Conservation (phyloP, 257 asterid species). For the Eucommia ulmoides region DNA sequence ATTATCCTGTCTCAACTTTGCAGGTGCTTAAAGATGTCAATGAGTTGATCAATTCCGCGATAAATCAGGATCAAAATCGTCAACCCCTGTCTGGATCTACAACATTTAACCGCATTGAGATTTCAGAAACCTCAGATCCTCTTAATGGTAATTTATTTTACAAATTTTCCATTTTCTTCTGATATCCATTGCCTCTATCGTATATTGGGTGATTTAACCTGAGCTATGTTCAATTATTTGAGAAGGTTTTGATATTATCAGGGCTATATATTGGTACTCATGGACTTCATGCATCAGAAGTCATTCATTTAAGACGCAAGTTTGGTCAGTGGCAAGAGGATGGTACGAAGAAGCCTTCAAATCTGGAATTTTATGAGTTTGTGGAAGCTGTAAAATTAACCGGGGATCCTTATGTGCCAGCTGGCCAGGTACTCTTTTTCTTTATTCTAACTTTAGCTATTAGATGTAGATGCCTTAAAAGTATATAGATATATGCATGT, state of each 20-base stretch:
- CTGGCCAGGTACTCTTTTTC: constrained; percentile 69
- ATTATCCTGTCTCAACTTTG: too few species aligned
- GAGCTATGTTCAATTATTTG: constrained; percentile 7
- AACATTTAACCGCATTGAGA: constrained; percentile 69
- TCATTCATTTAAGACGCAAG: constrained; percentile 71
- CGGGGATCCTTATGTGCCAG: constrained; percentile 93
- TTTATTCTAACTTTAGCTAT: background rate
- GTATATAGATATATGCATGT: too few species aligned
- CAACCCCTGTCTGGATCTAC: constrained; percentile 92
- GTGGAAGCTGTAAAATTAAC: constrained; percentile 93
- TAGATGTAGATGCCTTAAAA: too few species aligned
- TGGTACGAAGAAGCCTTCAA: constrained; percentile 38
- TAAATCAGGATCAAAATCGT: constrained; percentile 66
- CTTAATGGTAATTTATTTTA: constrained; percentile 46
- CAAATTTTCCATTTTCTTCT: background rate
- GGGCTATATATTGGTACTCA: constrained; percentile 90
- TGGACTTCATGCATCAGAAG: constrained; percentile 81
- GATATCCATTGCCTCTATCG: background rate
- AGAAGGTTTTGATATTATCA: constrained; percentile 18
- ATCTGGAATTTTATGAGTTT: constrained; percentile 76
- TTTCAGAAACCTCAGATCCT: constrained; percentile 61
- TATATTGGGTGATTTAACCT: background rate
- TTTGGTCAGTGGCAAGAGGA: constrained; percentile 97
- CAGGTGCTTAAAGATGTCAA: constrained; percentile 90
- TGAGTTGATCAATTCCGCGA: constrained; percentile 52